Conservation (phyloP, 2,329 filamentous ascomycete species). For the Aspergillus clavatus region DNA sequence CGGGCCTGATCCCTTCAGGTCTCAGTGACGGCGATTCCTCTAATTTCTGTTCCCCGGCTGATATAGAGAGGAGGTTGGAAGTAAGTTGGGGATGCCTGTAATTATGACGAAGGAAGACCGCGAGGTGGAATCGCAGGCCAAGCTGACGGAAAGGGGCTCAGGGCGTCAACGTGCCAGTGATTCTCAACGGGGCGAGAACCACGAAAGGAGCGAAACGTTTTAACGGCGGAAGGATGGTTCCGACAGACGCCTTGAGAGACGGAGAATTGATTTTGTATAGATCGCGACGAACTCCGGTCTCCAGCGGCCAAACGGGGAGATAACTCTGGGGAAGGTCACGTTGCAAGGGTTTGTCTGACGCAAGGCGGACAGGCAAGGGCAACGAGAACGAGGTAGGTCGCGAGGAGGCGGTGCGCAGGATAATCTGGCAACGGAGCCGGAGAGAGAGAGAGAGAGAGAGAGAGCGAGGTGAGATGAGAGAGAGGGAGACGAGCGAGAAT, state of each 20-base stretch:
- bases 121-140: conserved; percentile 5
- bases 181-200: conserved; percentile 1
- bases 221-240: conserved; percentile 11
- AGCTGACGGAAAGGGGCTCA: conserved; percentile 17
- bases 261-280: conserved; percentile 10
- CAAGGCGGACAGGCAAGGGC: conserved; percentile 25
- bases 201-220: conserved; percentile 11
- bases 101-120: conserved; percentile 1
- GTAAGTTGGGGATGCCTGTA: background rate
- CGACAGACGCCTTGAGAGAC: conserved; percentile 7
- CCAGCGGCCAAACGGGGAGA: conserved; percentile 22
- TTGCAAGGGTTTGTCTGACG: conserved; percentile 27
- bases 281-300: conserved; percentile 19
- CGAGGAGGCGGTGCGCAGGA: conserved; percentile 13
- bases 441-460: too few species aligned
- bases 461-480: conserved; percentile 2
- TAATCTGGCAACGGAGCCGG: conserved; percentile 21
- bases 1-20: conserved; percentile 11
- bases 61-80: background rate
- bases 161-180: conserved; percentile 16
- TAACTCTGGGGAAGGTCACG: conserved; percentile 22
- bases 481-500: conserved; percentile 4
- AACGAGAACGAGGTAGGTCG: conserved; percentile 17
- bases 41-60: background rate
- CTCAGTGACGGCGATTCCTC: background rate